Base-by-base conservation (phyloP, 192 early-diverging fungal genomes). In the Entomortierella chlamydospora region DNA sequence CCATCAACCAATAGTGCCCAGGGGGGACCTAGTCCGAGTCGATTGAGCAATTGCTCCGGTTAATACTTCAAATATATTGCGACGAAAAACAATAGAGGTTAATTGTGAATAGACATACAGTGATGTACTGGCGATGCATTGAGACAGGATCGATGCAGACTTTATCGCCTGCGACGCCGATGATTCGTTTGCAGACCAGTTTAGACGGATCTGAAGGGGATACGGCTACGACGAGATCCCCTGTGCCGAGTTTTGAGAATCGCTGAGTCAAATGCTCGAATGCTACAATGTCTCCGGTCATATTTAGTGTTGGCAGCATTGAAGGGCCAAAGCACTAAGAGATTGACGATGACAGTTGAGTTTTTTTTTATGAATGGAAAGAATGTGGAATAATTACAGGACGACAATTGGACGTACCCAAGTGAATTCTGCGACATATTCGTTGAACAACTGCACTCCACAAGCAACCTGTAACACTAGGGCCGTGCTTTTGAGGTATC, bases 281-380 rank as follows among this genome's bases (percentile, higher is more conserved):
- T 23, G 88, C 69, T 20, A 97, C 89, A 45, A 93, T 47, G 72
- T 96, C 95, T 33, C 95, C 95, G 2, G 83, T 69, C 81, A 94
- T 86, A 80, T 94, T 95, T 47, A 96, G 87, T 23, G 93, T 96
- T 3, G 97, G 97, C 22, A 96, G 85, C 96, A 98, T 98, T 31
- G 94, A 95, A 15, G 95, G 94, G 1, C 96, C 96, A 37, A 91
- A 83, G 64, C 90, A 92, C 90, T 90, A 45, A 30, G 31, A 57
- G n/a, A 56, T 0, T 7, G 26, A 37, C 4, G 2, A 51, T 37
- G n/a, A 15, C 30, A 39, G 0, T 23, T 42, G 2, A 20, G 5
- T 12, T 12, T 47, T 20, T 20, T 47, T 47, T 20, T 20, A 47
- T 11, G 12, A 20, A 47, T 47, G 12, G 10, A 4, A 10, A 37